Base-by-base conservation (phyloP, 177 flowering plant species). In the Vitis hybrid region DNA sequence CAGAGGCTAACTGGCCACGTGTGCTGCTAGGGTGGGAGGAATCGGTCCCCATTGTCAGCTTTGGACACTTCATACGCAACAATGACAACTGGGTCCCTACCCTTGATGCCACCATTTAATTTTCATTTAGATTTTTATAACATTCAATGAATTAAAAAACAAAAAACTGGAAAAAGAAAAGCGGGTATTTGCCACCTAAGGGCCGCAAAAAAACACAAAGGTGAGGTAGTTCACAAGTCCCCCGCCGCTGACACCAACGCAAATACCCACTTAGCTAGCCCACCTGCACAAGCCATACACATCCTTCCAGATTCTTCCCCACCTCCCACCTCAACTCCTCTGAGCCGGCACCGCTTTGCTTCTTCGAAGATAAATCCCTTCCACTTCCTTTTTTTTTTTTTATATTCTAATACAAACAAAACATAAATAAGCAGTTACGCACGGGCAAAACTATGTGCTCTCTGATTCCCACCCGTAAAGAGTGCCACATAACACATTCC, bases 61-160 rank as follows among this genome's bases (percentile, higher is more conserved):
- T 78, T 76, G 80, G 66, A 70, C 78, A 49, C 70, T 65, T 75
- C 61, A 45, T 49, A 76, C 69, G 77, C 80, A 72, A 80, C 81
- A 68, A 62, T 68, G 68, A 73, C 69, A 71, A 51, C 51, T 66
- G 72, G 79, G 76, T 71, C 81, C 79, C 68, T 70, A 10, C 1
- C 30, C 23, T 60, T 14, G 12, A 51, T 56, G 59, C 60, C 68
- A 57, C 51, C 64, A 60, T 18, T 66, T 15, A 23, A 12, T 51
- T n/a, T 52, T 21, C 1, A 3, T 7, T 7, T 3, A 9, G 45
- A 15, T 63, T 49, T 48, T n/a, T 11, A 14, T 1, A 18, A 14
- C 51, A 10, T 50, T 8, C 50, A 65, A 50, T 11, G 4, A 26
- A 26, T 50, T 32, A 32, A 50, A 14, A 2, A 65, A 10, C 49